Evolutionary conservation across 2,329 filamentous ascomycete genomes (phyloP), one percentile per base, ranked within the genome.

Genomic region (Albophoma yamanashiensis): DNA sequence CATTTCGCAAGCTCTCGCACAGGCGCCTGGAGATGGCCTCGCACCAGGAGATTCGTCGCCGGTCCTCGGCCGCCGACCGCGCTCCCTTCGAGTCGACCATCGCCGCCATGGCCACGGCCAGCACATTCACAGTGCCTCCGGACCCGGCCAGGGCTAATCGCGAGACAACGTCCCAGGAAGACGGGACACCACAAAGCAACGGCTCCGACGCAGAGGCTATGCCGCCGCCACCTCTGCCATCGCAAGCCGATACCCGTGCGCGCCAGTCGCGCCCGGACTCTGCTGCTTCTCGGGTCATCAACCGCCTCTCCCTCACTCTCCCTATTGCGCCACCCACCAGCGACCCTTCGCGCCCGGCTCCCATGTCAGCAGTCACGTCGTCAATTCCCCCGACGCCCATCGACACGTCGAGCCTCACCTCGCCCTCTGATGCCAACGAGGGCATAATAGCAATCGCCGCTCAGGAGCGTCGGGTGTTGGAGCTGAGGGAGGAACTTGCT

Each of bases 371-470:
- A 4, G 59, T 68, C 12, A 62, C 69, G 20, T 60, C 68, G 64
- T 80, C 80, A 0, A 73, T 79, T 34, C 82, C 82, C 3, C 76
- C 78, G 14, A 83, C 83, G 1, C 81, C 83, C 2, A 67, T 74
- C 50, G 78, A 83, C 55, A 74, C 74, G 2, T 74, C 78, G 0
- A 70, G 67, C 9, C 59, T 77, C 36, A 67, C 72, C 47, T 78
- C 78, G 1, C 81, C 81, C 1, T 74, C 77, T 43, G 84, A 87
- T 62, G 78, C 84, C 58, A 82, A 81, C 67, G 80, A 87, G 57
- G 89, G 97, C 68, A 86, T 99, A 65, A 92, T 91, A 62, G 89
- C 92, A 60, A 89, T 99, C 67, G 94, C 94, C 53, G 87, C 91
- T 17, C 92, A 97, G 75, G 94, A 99, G 76, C 83, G 94, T 60